phyloP scores from a whole-genome alignment of 2,329 filamentous ascomycete genomes.

The Hypoxylon sp. region DNA sequence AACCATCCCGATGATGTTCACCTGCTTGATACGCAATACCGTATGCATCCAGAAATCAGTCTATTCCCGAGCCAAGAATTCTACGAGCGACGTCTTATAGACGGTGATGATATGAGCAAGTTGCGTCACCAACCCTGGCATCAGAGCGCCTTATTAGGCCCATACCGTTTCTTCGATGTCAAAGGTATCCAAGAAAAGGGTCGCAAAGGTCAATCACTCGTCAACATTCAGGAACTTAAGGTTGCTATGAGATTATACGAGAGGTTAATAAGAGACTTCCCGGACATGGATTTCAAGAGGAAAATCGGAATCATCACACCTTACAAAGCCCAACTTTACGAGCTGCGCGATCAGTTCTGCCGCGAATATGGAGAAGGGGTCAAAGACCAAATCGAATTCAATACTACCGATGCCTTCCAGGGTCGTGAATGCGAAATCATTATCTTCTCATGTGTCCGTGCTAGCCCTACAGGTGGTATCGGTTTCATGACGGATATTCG shows the following conservation, averaged over 20 bases:
- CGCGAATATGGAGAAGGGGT: constrained; percentile 78
- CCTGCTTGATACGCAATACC: constrained; percentile 96
- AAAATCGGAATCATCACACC: constrained; percentile 98
- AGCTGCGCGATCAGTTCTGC: constrained; percentile 79
- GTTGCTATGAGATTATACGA: constrained; percentile 87
- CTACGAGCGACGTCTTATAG: constrained; percentile 86
- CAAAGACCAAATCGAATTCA: constrained; percentile 87
- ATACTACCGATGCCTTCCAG: constrained; percentile 98
- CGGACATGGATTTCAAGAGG: constrained; percentile 72
- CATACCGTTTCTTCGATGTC: constrained; percentile 98
- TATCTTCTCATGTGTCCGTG: constrained; percentile 98
- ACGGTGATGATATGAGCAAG: constrained; percentile 82
- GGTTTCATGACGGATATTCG: constrained; percentile 98
- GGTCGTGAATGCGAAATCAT: constrained; percentile 97
- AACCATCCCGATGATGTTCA: constrained; percentile 90
- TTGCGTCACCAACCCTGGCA: constrained; percentile 88
- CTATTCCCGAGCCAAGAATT: constrained; percentile 89
- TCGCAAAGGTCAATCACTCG: constrained; percentile 84
- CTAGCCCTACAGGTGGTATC: constrained; percentile 90
- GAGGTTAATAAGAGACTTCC: constrained; percentile 77
- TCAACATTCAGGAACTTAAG: constrained; percentile 87
- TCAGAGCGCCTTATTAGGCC: constrained; percentile 78
- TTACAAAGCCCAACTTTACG: constrained; percentile 90
- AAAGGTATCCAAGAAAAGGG: constrained; percentile 84
- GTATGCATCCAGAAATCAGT: constrained; percentile 98